These are phyloP conservation scores for Crithidia fasciculata DNA, from an alignment of 208 protist species.

Conservation along the genomic window DNA sequence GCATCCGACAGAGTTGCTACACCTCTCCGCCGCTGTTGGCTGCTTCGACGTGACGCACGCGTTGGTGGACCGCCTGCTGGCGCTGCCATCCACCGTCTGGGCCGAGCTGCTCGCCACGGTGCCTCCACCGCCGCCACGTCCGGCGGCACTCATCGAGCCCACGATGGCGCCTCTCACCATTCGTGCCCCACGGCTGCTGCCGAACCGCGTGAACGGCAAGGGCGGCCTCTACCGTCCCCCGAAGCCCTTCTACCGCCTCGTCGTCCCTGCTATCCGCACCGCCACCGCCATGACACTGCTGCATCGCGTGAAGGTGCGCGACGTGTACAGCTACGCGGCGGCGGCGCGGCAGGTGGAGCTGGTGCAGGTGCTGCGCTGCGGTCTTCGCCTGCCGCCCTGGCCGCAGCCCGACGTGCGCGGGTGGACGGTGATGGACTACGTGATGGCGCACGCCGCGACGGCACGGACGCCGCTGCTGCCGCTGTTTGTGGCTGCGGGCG, in stretches of 20 bases:
- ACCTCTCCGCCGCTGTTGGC: conserved; percentile 57
- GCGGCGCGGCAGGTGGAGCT: conserved; percentile 48
- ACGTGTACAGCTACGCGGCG: conserved; percentile 81
- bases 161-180: conserved; percentile 41
- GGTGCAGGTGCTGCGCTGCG: conserved; percentile 44
- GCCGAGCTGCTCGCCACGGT: conserved; percentile 43
- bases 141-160: conserved; percentile 47
- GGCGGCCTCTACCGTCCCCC: conserved; percentile 48
- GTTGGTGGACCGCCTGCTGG: conserved; percentile 43
- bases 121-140: conserved; percentile 44
- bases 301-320: conserved; percentile 63
- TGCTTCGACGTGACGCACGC: conserved; percentile 49
- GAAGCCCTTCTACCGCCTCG: conserved; percentile 54
- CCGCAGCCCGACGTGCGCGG: conserved; percentile 55
- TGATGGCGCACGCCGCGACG: conserved; percentile 25
- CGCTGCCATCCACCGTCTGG: conserved; percentile 41
- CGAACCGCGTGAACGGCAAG: conserved; percentile 37
- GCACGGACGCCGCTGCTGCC: conserved; percentile 28
- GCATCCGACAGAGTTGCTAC: conserved; percentile 69
- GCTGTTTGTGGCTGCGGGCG: conserved; percentile 49
- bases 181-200: conserved; percentile 31
- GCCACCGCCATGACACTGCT: conserved; percentile 25
- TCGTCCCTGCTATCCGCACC: conserved; percentile 38
- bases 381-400: conserved; percentile 65
- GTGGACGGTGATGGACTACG: conserved; percentile 80